Evolutionary conservation across 2,329 filamentous ascomycete genomes (phyloP), one percentile per base, ranked within the genome.

Genomic region (Colletotrichum sp.): DNA sequence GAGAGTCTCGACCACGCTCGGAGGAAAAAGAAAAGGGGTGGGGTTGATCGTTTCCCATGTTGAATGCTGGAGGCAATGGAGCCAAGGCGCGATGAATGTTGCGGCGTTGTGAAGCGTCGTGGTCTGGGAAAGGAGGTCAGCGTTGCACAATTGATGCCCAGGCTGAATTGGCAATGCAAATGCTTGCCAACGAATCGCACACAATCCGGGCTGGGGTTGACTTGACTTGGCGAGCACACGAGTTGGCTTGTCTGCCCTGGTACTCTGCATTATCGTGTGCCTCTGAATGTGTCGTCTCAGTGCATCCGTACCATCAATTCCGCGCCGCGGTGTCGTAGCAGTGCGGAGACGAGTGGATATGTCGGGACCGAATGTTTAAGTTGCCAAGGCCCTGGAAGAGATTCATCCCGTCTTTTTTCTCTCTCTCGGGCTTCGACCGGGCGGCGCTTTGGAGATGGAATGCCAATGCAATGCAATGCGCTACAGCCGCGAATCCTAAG

Each of bases 391-490:
- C 28, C 57, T 21, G 32, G 59, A 69, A 69, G 49, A 64, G 73
- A 76, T 73, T 76, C 74, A 30, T 76, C 74, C 70, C 74, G 70
- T 76, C 74, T 69, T 69, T 52, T 32, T 8, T 34, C 55, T 62
- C 55, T 59, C 13, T 24, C 15, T 72, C 64, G 73, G 59, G 73
- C 65, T 64, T 69, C 65, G 70, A 65, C 64, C 59, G 28, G 64
- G 70, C 74, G 64, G 57, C 70, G 70, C 64, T 73, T 73, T 64
- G 70, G 26, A 39, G 68, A 39, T 36, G 55, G 26, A 72, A 72
- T 71, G 52, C 39, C 49, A 65, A 69, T 69, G 64, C 70, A 69
- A 69, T 65, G 49, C 24, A 69, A 69, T 65, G 49, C 24, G 32
- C 34, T 64, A 34, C 59, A 64, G 49, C 69, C 69, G 69, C 55